These are phyloP conservation scores for Magnusiomyces paraingens DNA, from an alignment of 1,139 yeast genomes.

Conservation along the genomic window DNA sequence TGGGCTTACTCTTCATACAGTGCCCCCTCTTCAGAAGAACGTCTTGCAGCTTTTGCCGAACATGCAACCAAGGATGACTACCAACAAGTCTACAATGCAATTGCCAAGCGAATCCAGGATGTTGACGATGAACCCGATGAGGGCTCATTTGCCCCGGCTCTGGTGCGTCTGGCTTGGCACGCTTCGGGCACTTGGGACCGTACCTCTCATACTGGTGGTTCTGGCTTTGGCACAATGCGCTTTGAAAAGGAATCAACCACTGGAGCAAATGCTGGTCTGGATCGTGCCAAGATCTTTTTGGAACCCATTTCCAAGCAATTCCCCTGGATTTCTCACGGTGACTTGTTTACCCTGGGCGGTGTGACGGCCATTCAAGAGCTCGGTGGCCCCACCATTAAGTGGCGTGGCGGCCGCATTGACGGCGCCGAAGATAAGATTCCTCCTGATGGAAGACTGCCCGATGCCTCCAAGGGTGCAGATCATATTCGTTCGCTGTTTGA, in stretches of 20 bases:
- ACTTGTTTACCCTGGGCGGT: slow-evolving; percentile 82
- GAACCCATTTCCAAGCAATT: slow-evolving; percentile 51
- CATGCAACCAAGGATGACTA: slow-evolving; percentile 47
- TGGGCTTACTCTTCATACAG: slow-evolving; percentile 7
- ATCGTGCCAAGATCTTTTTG: slow-evolving; percentile 58
- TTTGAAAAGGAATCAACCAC: slow-evolving; percentile 58
- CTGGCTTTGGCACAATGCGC: slow-evolving; percentile 80
- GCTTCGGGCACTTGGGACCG: slow-evolving; percentile 62
- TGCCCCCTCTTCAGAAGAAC: slow-evolving; percentile 7
- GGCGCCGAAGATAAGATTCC: slow-evolving; percentile 43
- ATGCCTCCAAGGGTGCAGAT: slow-evolving; percentile 61
- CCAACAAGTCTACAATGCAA: slow-evolving; percentile 71
- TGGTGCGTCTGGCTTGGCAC: slow-evolving; percentile 74
- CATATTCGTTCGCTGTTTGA: slow-evolving; percentile 63
- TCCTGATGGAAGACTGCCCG: slow-evolving; percentile 73
- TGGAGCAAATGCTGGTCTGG: slow-evolving; percentile 70
- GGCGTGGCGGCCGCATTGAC: slow-evolving; percentile 82
- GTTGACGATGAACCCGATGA: slow-evolving; percentile 65
- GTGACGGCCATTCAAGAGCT: slow-evolving; percentile 80
- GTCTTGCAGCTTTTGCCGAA: slow-evolving; percentile 10
- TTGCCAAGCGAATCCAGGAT: slow-evolving; percentile 66
- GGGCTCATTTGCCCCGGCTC: slow-evolving; percentile 64
- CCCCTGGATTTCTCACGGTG: slow-evolving; percentile 83
- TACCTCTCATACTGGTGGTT: slow-evolving; percentile 61
- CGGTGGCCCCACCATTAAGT: slow-evolving; percentile 77